Base-by-base conservation (phyloP, 2,329 filamentous ascomycete species). In the Lizonia empirigonia region DNA sequence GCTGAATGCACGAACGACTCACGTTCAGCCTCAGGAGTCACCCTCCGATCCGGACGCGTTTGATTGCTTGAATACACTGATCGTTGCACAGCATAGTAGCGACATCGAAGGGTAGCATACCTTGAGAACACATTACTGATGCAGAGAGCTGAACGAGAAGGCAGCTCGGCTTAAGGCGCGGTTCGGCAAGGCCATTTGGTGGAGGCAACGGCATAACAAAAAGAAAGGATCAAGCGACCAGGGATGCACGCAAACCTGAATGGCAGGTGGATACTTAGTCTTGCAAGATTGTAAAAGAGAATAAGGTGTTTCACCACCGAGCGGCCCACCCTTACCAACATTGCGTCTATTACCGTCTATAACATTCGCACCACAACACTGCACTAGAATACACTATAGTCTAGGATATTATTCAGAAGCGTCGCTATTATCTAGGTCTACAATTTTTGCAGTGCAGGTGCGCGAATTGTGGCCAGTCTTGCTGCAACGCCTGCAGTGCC, bases 151-250 rank as follows among this genome's bases (percentile, higher is more conserved):
- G 33, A 23, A 16, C 9, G n/a, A 22, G 29, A 15, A 29, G 19
- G 23, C 16, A 15, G 49, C 42, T 47, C 49, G 49, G 49, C 42
- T 50, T 44, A 62, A 64, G 35, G 47, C 37, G 58, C 62, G 62
- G 62, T 57, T 53, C 51, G 61, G 58, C 54, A 39, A 47, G 36
- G 29, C 50, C 44, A 34, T 35, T 44, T 50, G 53, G 49, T 38
- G 49, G 49, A 52, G 37, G 37, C 42, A 33, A 52, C 58, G 54
- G 53, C 51, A 42, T 40, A 44, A 35, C 15, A 40, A 36, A 44
- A 47, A 44, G 47, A 48, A 56, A 47, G 49, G 50, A 56, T 59
- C 60, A 56, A 59, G 52, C 63, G 61, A 62, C 58, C 55, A 53
- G 30, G 35, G 41, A 37, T 35, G 36, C 37, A 36, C 47, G 47